These are phyloP conservation scores for Triangularia verruculosa DNA, from an alignment of 2,329 filamentous ascomycete species.

Conservation along the genomic window DNA sequence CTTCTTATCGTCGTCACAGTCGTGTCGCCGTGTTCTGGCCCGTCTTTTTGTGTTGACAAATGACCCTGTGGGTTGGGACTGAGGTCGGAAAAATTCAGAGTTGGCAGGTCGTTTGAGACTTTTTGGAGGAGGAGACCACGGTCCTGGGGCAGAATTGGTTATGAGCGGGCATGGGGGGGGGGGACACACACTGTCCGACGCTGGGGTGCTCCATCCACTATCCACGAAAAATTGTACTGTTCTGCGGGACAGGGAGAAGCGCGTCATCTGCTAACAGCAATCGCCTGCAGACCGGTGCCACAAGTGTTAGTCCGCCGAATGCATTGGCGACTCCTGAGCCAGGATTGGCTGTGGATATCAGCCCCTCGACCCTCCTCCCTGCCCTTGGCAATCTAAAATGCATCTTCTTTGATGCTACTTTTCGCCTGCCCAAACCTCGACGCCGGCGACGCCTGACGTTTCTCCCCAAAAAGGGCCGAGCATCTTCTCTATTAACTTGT, in stretches of 20 bases:
- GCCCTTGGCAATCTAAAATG: constrained; percentile 18
- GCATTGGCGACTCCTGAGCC: background rate
- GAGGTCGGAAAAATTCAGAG: constrained; percentile 24
- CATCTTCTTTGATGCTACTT: constrained; percentile 5
- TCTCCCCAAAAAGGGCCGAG: constrained; percentile 5
- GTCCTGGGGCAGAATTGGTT: constrained; percentile 19
- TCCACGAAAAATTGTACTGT: constrained; percentile 23
- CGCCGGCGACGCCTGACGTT: background rate
- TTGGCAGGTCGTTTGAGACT: constrained; percentile 24
- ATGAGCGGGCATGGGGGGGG: constrained; percentile 21
- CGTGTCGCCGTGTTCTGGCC: constrained; percentile 23
- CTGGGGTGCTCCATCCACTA: constrained; percentile 16
- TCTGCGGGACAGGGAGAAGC: constrained; percentile 7
- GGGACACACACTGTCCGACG: constrained; percentile 14
- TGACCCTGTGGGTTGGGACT: constrained; percentile 20
- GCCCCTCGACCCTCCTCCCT: constrained; percentile 14
- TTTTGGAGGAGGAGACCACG: constrained; percentile 24
- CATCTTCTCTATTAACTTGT: background rate
- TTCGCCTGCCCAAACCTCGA: background rate
- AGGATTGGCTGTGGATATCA: constrained; percentile 23
- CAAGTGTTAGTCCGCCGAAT: constrained; percentile 17
- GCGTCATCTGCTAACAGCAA: constrained; percentile 10
- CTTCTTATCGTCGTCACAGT: constrained; percentile 19
- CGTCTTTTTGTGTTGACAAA: constrained; percentile 18
- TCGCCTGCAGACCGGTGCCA: background rate